Evolutionary conservation across 2,329 filamentous ascomycete species (phyloP), one percentile per base, ranked within the genome.

Genomic region (Emmonsiellopsis sp.): DNA sequence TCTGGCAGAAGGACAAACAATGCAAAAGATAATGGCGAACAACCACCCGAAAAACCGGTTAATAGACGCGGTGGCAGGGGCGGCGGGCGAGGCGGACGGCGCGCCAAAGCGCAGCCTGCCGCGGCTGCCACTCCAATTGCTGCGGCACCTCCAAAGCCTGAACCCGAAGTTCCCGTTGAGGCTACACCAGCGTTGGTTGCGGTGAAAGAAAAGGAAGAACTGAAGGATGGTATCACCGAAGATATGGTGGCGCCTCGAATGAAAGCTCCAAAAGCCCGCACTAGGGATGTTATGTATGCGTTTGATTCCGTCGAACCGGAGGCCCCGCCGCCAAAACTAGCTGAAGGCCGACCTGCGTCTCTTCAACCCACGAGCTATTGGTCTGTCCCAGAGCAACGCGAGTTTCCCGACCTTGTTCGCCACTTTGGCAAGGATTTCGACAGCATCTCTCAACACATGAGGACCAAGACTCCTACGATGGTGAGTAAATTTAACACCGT

Each of bases 401-500:
- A 77, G 56, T 77, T 78, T 54, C 70, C 70, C 2, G 66, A 67
- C 11, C 60, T 76, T 42, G 61, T 78, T 38, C 67, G 65, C 13
- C 71, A 76, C 58, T 78, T 73, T 62, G 75, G 75, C 16, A 70
- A 67, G 32, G 71, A 77, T 61, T 78, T 74, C 57, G 71, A 73
- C 54, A 71, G 68, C 11, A 77, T 78, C 53, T 74, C 75, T 4
- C 68, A 71, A 41, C 73, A 71, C 48, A 76, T 78, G 75, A 77
- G 75, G 58, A 75, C 75, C 1, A 78, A 78, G 60, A 77, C 75
- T 9, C 68, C 71, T n/a, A 73, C 73, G 1, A 78, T 78, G 75
- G 75, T 77, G 67, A 59, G 71, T 30, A 42, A 26, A 32, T 37
- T 44, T 48, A 44, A 51, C 16, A 13, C n/a, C 38, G 10, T 45